Evolutionary conservation across 2,329 filamentous ascomycete genomes (phyloP), one percentile per base, ranked within the genome.

Genomic region (Fusarium succisae): DNA sequence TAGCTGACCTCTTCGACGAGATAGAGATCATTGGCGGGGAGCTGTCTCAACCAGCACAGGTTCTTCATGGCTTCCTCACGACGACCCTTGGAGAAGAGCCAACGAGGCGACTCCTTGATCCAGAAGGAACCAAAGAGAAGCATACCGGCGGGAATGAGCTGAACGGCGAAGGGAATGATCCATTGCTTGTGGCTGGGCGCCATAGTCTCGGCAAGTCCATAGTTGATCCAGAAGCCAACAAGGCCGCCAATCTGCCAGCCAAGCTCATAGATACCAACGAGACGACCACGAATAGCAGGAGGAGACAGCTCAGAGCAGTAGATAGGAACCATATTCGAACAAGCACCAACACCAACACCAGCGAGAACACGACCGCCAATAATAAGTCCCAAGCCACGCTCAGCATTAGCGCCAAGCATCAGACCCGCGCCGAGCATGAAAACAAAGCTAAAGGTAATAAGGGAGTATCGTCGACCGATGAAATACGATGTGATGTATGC

Each of bases 401-500:
- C 82, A 11, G 84, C 85, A 75, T 87, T 91, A 47, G 89, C 90
- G 53, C 90, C 92, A 39, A 94, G 84, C 91, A 94, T 94, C 72
- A 94, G 79, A 60, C 91, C 92, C 45, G 92, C 90, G 66, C 93
- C 93, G 14, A 95, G 77, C 58, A 90, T 86, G 82, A 95, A 95
- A 70, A 95, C 76, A 35, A 87, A 62, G 8, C 86, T 83, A 78
- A 91, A 92, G 39, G 90, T 70, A 72, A 90, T 83, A 5, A 95
- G 84, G 18, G 90, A 91, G 78, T 86, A 88, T 77, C 89, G 89
- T 38, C 93, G 88, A 24, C 93, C 93, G 70, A 92, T 84, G 80
- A 88, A 93, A 83, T 92, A 91, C 24, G 88, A 90, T 35, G 89
- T 87, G 9, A 85, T 86, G 74, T 93, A 95, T 54, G 91, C 92